These are phyloP conservation scores for Gossypium lobatum DNA, from an alignment of 441 rosid species.

Conservation along the genomic window DNA sequence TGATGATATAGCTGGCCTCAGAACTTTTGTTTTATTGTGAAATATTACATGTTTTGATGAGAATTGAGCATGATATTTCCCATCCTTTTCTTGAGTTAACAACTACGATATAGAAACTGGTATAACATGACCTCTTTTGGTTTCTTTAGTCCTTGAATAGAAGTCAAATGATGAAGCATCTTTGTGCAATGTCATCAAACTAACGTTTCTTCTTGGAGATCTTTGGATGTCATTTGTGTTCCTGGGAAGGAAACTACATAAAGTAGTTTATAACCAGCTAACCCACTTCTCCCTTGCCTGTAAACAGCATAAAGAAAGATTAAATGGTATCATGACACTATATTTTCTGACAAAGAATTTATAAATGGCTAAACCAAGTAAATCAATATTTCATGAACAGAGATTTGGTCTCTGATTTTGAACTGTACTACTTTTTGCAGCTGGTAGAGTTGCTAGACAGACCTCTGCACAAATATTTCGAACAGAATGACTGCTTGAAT, in stretches of 20 bases:
- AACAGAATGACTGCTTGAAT: slow-evolving; percentile 94
- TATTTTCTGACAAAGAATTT: neutral
- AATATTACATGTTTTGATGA: neutral
- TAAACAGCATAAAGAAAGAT: slow-evolving; percentile 1
- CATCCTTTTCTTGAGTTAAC: slow-evolving; percentile 2
- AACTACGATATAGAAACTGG: neutral
- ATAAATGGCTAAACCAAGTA: neutral
- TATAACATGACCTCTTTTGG: neutral
- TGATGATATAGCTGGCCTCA: slow-evolving; percentile 1
- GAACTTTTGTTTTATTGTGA: neutral
- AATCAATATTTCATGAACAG: neutral
- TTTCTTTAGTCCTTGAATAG: neutral
- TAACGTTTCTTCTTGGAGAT: neutral
- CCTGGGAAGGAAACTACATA: neutral
- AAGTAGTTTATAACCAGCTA: neutral
- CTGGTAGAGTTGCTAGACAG: slow-evolving; percentile 86
- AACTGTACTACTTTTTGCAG: slow-evolving; percentile 38
- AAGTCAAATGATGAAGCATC: neutral
- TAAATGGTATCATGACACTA: neutral
- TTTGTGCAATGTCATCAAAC: neutral
- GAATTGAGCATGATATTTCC: neutral
- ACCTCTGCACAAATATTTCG: slow-evolving; percentile 86
- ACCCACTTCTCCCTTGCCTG: neutral
- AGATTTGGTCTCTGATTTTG: slow-evolving; percentile 16
- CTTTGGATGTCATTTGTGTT: neutral